These are phyloP conservation scores for Takakia lepidozioides DNA, from an alignment of 225 moss, liverwort and hornwort genomes.

Conservation along the genomic window DNA sequence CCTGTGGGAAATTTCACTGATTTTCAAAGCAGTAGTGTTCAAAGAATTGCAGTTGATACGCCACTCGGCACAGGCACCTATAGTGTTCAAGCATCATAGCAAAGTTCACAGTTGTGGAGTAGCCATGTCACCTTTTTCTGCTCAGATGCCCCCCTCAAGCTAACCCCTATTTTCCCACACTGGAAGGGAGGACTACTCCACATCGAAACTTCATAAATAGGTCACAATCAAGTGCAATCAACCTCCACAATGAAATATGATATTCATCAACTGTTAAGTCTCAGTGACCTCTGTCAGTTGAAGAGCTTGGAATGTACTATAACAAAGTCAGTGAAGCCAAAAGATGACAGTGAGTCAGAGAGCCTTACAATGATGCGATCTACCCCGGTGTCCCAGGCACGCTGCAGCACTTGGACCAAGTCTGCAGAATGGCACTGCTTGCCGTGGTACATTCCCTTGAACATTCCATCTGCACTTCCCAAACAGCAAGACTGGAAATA, in stretches of 20 bases:
- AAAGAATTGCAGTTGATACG: too few species aligned
- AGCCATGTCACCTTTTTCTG: too few species aligned
- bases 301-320: neutral
- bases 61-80: neutral
- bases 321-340: neutral
- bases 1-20: too few species aligned
- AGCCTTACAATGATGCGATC: slow-evolving; percentile 84
- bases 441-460: slow-evolving; percentile 82
- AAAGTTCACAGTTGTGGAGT: too few species aligned
- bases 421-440: slow-evolving; percentile 80
- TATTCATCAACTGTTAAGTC: neutral
- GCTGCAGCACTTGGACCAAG: slow-evolving; percentile 66
- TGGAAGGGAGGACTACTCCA: too few species aligned
- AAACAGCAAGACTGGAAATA: neutral
- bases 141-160: too few species aligned
- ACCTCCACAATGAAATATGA: neutral
- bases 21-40: too few species aligned
- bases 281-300: neutral
- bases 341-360: too few species aligned
- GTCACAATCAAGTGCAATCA: too few species aligned
- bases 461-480: slow-evolving; percentile 76
- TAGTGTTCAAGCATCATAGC: neutral
- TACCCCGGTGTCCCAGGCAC: slow-evolving; percentile 96
- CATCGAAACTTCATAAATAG: too few species aligned
- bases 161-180: too few species aligned